Percentiles rank a stretch among this genome's conserved stretches.
Evolutionary conservation across 169 alveolate species (phyloP).

Genomic region (Eimeria maxima): DNA sequence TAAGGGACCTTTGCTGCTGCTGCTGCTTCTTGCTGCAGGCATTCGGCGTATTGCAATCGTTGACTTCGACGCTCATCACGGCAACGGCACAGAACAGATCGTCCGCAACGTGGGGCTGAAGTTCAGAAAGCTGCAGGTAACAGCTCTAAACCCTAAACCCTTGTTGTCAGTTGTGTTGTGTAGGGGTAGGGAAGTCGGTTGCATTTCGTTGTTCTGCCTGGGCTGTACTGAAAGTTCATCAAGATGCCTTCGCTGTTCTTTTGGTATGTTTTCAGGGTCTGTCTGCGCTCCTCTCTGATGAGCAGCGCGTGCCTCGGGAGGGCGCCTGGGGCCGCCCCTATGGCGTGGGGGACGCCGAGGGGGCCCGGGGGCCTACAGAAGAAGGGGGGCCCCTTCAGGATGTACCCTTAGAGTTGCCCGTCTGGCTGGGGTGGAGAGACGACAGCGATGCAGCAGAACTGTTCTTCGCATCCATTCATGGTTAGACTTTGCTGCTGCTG

Average conservation of each 20-base stretch:
- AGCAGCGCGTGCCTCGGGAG: not conserved
- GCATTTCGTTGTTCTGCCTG: no score
- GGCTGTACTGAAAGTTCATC: no score
- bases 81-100: conserved; percentile 99
- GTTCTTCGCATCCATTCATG: no score
- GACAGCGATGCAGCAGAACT: no score
- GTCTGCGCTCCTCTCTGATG: conserved; percentile 3
- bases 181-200: no score
- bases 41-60: conserved; percentile 97
- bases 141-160: not conserved
- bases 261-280: not conserved
- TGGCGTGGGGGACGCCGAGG: not conserved
- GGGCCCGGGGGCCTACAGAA: not conserved
- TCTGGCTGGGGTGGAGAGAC: no score
- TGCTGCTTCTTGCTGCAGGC: conserved; percentile 86
- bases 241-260: no score
- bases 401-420: not conserved
- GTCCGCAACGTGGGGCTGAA: conserved; percentile 92
- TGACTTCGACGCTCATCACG: conserved; percentile 99
- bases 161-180: not conserved
- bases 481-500: no score
- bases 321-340: conserved; percentile 40
- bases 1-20: not conserved
- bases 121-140: conserved; percentile 82
- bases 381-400: not conserved